Base-by-base conservation (phyloP, 768 basidiomycete species). In the Auricularia heimuer region DNA sequence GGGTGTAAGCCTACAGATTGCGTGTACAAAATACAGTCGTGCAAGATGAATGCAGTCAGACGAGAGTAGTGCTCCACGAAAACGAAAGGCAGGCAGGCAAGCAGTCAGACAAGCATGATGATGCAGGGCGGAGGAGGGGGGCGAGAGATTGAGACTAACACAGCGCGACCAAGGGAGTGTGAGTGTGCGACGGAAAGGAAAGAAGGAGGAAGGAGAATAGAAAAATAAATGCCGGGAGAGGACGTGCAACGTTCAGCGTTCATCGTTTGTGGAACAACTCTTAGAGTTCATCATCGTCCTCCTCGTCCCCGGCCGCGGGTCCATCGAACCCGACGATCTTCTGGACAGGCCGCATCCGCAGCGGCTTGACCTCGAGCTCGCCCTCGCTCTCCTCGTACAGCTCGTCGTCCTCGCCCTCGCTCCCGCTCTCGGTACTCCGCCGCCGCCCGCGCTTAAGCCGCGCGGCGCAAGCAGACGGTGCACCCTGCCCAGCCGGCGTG, bases 241-340 rank as follows among this genome's bases (percentile, higher is more conserved):
- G 54, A 11, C 3, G 11, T 1, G 54, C 18, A 54, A 8, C n/a
- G 18, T 54, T 54, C 54, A 54, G 18, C 54, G 29, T 54, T n/a
- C 29, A n/a, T 8, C 11, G 54, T 29, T 29, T 3, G 2, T 29
- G 29, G 29, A 29, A 29, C 16, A 4, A 29, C 14, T 10, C 10
- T 60, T 3, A 60, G 6, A 35, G 24, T n/a, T 60, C 56, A 6
- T 35, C 34, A 4, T 60, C 56, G 56, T 60, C 56, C 14, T 60
- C 56, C 24, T 24, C 24, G 64, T 56, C 64, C 34, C 29, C 16
- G 18, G 37, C 64, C 34, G 14, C 16, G 18, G 37, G 16, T 14
- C 35, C 51, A 8, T 74, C 71, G 66, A 89, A 89, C 16, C 88
- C 88, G 65, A 84, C 76, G 62, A 86, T 81, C 68, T 78, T 83